Evolutionary conservation across 495 filamentous ascomycete species (phyloP), one percentile per base, ranked within the genome.

Genomic region (Tirmania nivea): DNA sequence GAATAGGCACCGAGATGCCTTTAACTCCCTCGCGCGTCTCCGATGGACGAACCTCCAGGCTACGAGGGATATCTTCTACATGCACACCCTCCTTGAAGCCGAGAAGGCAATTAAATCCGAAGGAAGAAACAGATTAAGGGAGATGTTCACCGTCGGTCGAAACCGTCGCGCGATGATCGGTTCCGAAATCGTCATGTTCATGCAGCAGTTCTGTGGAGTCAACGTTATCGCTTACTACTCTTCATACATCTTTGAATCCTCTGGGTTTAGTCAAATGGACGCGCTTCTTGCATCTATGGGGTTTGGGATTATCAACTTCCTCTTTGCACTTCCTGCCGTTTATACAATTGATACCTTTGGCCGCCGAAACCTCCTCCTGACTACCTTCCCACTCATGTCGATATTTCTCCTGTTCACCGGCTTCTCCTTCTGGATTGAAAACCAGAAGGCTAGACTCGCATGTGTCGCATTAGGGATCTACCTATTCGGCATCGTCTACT

Each of bases 271-370:
- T 31, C 68, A 70, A 0, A 68, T 74, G 25, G 60, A 65, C 8
- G 80, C 84, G 0, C 71, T 90, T 14, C 65, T 67, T 2, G 80
- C 79, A 10, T 84, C 80, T 11, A 67, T 90, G 3, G 85, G 83
- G 8, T 84, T 78, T 61, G 84, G 84, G 10, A 68, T 84, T n/a
- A 74, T 86, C 61, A 87, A 87, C 63, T 86, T 77, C 68, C 66
- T 88, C 21, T 86, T 86, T 55, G 80, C 82, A 4, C 71, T 86
- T 11, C 84, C 83, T 0, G 83, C 84, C 10, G 69, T 89, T 48
- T 85, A 80, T 63, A 86, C 81, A 5, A 89, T 89, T 55, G 83
- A 89, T 62, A 84, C 79, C 0, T 86, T 83, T 56, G 84, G 84
- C n/a, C 78, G 84, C 3, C 74, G 84, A 16, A 86, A 86, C 56